A percentile compares a stretch with the other conserved stretches of the same genome.
Evolutionary conservation across 805 yeast genomes (phyloP).

Genomic region (Yamadazyma laniorum): DNA sequence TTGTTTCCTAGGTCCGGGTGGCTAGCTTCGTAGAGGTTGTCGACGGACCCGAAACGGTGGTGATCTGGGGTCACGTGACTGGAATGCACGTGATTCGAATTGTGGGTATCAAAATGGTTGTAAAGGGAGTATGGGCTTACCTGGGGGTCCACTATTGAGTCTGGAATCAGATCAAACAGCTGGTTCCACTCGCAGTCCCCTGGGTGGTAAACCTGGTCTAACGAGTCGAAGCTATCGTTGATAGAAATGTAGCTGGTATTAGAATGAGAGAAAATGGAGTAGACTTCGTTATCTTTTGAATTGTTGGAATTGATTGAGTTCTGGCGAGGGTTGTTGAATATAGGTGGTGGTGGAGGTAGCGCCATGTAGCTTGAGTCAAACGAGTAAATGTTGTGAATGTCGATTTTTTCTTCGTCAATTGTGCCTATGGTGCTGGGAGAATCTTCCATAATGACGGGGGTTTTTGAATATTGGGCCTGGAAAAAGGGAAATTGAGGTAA

Average conservation of each 20-base stretch:
- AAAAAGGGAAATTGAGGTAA: not conserved
- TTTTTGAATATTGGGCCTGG: not conserved
- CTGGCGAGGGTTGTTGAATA: constrained; percentile 15
- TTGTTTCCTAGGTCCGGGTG: not conserved
- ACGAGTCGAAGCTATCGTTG: constrained; percentile 9
- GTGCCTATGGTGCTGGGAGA: constrained; percentile 16
- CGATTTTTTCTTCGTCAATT: constrained; percentile 12
- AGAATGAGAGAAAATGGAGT: constrained; percentile 15
- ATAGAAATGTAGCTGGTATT: constrained; percentile 13
- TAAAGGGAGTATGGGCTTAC: constrained; percentile 3
- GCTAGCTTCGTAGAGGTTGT: not conserved
- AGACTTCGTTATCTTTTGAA: constrained; percentile 13
- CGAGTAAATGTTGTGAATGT: constrained; percentile 2
- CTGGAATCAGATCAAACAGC: constrained; percentile 29
- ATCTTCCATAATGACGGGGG: constrained; percentile 7
- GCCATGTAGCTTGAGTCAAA: constrained; percentile 1
- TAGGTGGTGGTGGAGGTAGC: constrained; percentile 22
- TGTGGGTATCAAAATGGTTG: constrained; percentile 13
- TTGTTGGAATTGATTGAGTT: constrained; percentile 15
- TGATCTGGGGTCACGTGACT: too few relatives aligned
- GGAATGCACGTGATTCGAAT: constrained; percentile 9
- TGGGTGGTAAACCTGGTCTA: constrained; percentile 22
- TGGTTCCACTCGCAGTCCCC: constrained; percentile 23
- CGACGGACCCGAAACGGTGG: not conserved
- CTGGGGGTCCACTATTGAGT: constrained; percentile 14